Conservation (phyloP, 345 rosid genomes). For the Bruguiera parviflora region DNA sequence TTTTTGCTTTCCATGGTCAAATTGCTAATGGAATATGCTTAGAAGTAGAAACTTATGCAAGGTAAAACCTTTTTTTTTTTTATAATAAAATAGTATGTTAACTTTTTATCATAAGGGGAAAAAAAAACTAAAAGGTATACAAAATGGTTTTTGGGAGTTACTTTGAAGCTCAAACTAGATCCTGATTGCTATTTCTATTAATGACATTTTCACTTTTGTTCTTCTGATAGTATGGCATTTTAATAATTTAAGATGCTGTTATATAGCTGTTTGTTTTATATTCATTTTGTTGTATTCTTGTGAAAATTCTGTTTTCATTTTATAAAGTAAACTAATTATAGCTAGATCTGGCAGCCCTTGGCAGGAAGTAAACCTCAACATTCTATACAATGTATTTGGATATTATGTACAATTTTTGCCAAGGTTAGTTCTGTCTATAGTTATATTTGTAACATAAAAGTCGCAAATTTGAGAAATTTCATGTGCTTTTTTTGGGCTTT, state of each 20-base stretch:
- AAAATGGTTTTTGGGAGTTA: too few relatives aligned
- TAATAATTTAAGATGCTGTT: too few relatives aligned
- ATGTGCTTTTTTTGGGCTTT: conserved; percentile 15
- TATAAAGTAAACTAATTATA: conserved; percentile 17
- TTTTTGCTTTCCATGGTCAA: conserved; percentile 79
- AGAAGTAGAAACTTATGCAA: conserved; percentile 41
- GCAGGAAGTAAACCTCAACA: conserved; percentile 54
- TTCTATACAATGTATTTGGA: conserved; percentile 81
- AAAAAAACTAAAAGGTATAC: too few relatives aligned
- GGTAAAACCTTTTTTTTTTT: conserved; percentile 34
- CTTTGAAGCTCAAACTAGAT: too few relatives aligned
- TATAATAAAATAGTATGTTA: not conserved
- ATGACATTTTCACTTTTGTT: too few relatives aligned
- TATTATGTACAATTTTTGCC: conserved; percentile 85
- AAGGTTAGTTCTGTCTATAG: conserved; percentile 41
- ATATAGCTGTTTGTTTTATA: too few relatives aligned
- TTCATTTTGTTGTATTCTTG: too few relatives aligned
- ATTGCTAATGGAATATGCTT: conserved; percentile 52
- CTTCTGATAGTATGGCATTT: too few relatives aligned
- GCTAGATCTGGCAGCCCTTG: conserved; percentile 42
- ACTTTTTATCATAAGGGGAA: too few relatives aligned
- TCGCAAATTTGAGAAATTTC: conserved; percentile 11
- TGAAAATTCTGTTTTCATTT: not conserved
- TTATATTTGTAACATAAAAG: not conserved
- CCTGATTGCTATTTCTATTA: too few relatives aligned